Evolutionary conservation across 2,329 filamentous ascomycete genomes (phyloP), one percentile per base, ranked within the genome.

Genomic region (Alternaria triticina): DNA sequence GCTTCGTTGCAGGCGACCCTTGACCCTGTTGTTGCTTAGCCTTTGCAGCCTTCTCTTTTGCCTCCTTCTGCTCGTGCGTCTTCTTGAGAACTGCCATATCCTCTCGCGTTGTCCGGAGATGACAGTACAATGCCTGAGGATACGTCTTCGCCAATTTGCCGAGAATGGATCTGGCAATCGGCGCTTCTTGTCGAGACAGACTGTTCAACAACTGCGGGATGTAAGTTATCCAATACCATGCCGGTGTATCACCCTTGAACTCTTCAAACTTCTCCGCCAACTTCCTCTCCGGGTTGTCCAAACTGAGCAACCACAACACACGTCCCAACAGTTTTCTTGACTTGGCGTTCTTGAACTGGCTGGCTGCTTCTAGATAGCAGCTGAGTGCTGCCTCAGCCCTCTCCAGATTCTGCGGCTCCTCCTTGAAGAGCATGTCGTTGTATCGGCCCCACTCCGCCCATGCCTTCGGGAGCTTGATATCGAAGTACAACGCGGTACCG

Each of bases 171-270:
- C 96, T 91, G 47, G 95, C 92, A 51, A 96, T 91, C 5, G 90
- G 89, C 12, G 94, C 95, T 80, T 99, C 96, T 72, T 95, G 94
- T 75, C 97, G 91, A 3, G 92, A 93, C 54, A 99, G 86, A 56
- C 95, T 96, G 46, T 93, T 95, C 30, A 99, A 88, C 45, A 99
- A 86, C 80, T 99, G 96, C 17, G 96, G 96, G 67, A 99, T 98
- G 79, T 97, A 99, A 0, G 95, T 98, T 71, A 98, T 97, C 96
- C 96, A 99, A 82, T 98, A 99, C 96, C 96, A 99, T 12, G 97
- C 93, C 0, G 94, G 94, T 3, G 94, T 97, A 72, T 99, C 96
- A 55, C 96, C 96, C 84, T 98, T 97, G 83, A 96, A 99, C 71
- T 95, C 93, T 69, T 97, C 93, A 70, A 97, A 99, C 12, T 95